Evolutionary conservation across 192 early-diverging fungal genomes (phyloP), one percentile per base, ranked within the genome.

Genomic region (Chytriomyces confervae): DNA sequence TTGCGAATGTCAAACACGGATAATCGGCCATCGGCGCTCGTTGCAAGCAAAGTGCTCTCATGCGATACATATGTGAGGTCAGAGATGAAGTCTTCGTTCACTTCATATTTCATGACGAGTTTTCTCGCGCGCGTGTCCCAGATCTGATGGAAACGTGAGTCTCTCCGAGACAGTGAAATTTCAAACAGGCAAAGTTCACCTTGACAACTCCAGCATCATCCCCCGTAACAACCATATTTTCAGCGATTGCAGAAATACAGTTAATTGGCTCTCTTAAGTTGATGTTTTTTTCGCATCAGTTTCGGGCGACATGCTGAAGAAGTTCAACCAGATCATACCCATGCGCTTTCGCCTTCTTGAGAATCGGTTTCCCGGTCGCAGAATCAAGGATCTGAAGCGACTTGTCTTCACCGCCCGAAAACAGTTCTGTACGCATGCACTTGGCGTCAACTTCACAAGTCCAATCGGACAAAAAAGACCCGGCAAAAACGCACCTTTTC

Each of bases 21-120:
- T 76, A 99, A 84, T 51, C 89, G 93, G 3, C 97, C 98, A 76
- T 98, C 97, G 27, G 93, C 96, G 76, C 95, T 92, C 24, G 93
- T 89, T 0, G 90, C 91, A 24, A 99, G 83, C 62, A 99, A 75
- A 0, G 94, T 94, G 47, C 92, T 93, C 63, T 92, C 93, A 29
- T 89, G 81, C 5, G 75, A 61, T 49, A 91, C 87, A 77, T 83
- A 98, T 4, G 84, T 82, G 86, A 98, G 91, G 69, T 96, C 94
- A 0, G 96, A 93, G 62, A 98, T 96, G 75, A 93, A 97, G 83
- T 99, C 98, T 10, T 89, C 90, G 77, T 98, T 94, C 66, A 96
- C 96, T 9, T 85, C 82, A 75, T 94, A 97, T 23, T 91, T 86
- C 86, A 91, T 90, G 7, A 92, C 89, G 29, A 88, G 88, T 72